Evolutionary conservation across 768 basidiomycete species (phyloP), one percentile per base, ranked within the genome.

Genomic region (Tricholoma terreum): DNA sequence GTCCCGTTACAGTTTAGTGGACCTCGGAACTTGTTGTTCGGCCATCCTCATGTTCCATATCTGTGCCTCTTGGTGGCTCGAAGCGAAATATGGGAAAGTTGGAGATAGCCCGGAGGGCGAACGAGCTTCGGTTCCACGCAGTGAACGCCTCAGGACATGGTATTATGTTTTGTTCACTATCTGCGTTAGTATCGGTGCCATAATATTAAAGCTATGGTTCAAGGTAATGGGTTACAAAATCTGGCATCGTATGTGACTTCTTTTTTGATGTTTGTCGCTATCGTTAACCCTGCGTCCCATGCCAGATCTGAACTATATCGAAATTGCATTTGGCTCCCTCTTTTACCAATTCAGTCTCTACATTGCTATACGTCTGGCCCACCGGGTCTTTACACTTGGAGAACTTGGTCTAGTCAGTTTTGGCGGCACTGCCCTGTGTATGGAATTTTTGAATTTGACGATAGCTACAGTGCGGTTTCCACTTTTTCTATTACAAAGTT

Each of bases 291-390:
- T 1, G 27, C 42, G 48, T 40, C 27, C 9, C 57, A 58, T 34
- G 52, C 30, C 65, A 96, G 94, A 92, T 71, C 76, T 95, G 66
- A 87, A 81, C 58, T 79, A 82, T 59, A 84, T 90, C 55, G 95
- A 98, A 64, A 78, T 91, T 55, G 72, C 82, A 12, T 74, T 89
- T 21, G 81, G 83, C 34, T 85, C 92, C 1, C 67, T 90, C 42
- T 93, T 95, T 73, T 97, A 89, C 70, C 97, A 98, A 69, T 89
- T 94, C 67, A 85, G 92, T 51, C 77, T 98, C 46, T 99, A 98
- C 70, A 79, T 90, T 48, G 90, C 90, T 40, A 80, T 97, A 40
- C 84, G 97, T 21, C 79, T 99, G 43, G 95, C 94, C 4, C 90
- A 97, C 64, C 84, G 90, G n/a, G 92, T 91, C 10, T 95, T 98